phyloP scores from a whole-genome alignment of 805 yeast species.

The Starmerella floris region DNA sequence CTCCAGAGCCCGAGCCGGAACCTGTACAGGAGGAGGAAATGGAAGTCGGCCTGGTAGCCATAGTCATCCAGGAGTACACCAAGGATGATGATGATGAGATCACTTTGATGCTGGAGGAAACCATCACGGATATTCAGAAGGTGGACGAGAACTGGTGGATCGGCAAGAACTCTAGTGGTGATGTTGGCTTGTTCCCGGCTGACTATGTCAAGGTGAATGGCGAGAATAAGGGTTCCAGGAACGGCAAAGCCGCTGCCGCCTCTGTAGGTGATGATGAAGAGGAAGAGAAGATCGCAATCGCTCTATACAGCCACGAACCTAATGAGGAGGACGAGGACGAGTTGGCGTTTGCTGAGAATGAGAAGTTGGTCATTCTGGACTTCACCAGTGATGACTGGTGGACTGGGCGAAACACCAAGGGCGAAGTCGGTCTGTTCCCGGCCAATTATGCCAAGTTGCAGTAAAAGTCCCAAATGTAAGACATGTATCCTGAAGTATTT shows the following conservation, averaged over 20 bases:
- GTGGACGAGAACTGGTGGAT: slow-evolving; percentile 83
- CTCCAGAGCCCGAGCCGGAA: slow-evolving; percentile 15
- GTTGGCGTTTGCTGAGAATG: slow-evolving; percentile 72
- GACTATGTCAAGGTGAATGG: slow-evolving; percentile 49
- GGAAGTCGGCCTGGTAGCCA: slow-evolving; percentile 35
- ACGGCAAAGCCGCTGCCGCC: not conserved
- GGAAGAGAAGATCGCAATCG: slow-evolving; percentile 40
- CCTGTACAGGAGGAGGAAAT: slow-evolving; percentile 7
- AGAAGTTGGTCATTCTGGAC: slow-evolving; percentile 64
- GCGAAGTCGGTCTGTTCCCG: slow-evolving; percentile 79
- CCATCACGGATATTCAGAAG: slow-evolving; percentile 50
- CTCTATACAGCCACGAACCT: slow-evolving; percentile 73
- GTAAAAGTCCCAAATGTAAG: too few relatives aligned
- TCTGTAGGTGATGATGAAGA: slow-evolving; percentile 9
- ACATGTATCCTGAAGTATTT: not conserved
- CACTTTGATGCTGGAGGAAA: slow-evolving; percentile 51
- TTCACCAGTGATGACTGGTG: slow-evolving; percentile 96
- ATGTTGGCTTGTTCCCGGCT: slow-evolving; percentile 79
- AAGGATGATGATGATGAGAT: slow-evolving; percentile 70
- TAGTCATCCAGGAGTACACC: slow-evolving; percentile 52
- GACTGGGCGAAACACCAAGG: slow-evolving; percentile 63
- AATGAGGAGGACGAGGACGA: slow-evolving; percentile 93
- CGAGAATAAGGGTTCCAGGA: slow-evolving; percentile 16
- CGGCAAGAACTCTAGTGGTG: slow-evolving; percentile 63
- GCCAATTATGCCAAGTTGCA: slow-evolving; percentile 56